Base-by-base conservation (phyloP, 169 alveolate species). In the Plasmodium relictum region DNA sequence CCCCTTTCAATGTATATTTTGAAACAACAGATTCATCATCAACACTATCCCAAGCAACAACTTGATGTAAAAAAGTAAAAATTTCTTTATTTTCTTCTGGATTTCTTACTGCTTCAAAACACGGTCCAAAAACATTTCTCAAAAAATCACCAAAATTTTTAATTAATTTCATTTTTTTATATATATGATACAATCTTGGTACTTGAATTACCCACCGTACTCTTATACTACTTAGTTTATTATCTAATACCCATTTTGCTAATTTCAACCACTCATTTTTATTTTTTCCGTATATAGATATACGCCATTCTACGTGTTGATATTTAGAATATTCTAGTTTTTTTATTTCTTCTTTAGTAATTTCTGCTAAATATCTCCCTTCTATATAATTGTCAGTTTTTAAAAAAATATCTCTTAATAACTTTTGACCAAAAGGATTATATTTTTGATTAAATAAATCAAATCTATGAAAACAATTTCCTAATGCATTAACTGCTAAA, bases 401-500 rank as follows among this genome's bases (percentile, higher is more conserved):
- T 65, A 97, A 92, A 80, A 97, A 97, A 22, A 96, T 95, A 42
- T 95, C 97, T 56, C 98, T 90, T 45, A 97, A 87, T 9, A 94
- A n/a, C 6, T 95, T 93, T 45, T 95, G 95, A 4, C 98, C 98
- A 44, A 97, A 92, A 20, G 98, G 98, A 72, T 95, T 96, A 58
- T 96, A 96, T 94, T 97, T 98, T 74, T 93, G 92, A 52, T 97
- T 98, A 92, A 98, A 98, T 14, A 96, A 94, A 80, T 98, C 99
- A 65, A 97, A 97, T 41, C 99, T 94, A 56, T 96, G 97, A 66
- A 96, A 97, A 39, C 98, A 94, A 14, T 92, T 91, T 42, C 97
- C 96, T 73, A 96, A 96, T 14, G 98, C 98, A 48, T 96, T 95
- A 63, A 95, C 96, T 74, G 94, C 93, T 70, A 97, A 61, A 45